Percentiles rank a stretch among this genome's conserved stretches.
These are phyloP conservation scores for Metschnikowia dekortorum DNA, from an alignment of 805 yeast genomes.

Conservation along the genomic window DNA sequence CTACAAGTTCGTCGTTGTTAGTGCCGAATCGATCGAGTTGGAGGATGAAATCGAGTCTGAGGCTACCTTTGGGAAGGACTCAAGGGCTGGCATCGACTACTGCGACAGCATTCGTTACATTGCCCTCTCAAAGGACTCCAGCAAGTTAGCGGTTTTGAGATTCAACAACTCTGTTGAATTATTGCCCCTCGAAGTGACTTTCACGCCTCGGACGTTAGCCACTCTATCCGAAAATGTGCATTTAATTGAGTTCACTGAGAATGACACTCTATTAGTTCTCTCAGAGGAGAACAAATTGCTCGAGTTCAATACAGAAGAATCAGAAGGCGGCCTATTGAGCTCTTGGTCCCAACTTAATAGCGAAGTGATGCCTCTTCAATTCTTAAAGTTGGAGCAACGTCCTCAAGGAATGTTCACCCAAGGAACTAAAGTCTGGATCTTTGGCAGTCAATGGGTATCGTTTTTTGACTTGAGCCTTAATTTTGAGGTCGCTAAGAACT, in stretches of 20 bases:
- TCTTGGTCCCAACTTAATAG: constrained; percentile 78
- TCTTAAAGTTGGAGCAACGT: constrained; percentile 53
- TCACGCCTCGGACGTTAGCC: constrained; percentile 43
- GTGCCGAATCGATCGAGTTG: constrained; percentile 24
- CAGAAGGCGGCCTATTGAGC: constrained; percentile 42
- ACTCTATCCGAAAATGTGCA: constrained; percentile 59
- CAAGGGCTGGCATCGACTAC: constrained; percentile 39
- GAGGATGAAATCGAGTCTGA: constrained; percentile 40
- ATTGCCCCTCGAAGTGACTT: constrained; percentile 25
- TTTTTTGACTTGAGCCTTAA: constrained; percentile 63
- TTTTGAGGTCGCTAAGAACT: constrained; percentile 41
- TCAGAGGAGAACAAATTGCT: constrained; percentile 71
- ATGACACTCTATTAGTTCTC: constrained; percentile 53
- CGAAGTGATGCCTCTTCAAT: constrained; percentile 67
- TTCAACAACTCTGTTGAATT: constrained; percentile 64
- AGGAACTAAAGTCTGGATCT: constrained; percentile 65
- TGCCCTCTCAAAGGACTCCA: constrained; percentile 42
- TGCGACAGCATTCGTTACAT: constrained; percentile 49
- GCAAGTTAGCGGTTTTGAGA: constrained; percentile 53
- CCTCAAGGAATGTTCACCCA: constrained; percentile 68
- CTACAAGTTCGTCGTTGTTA: constrained; percentile 32
- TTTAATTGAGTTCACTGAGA: constrained; percentile 51
- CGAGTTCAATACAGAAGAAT: constrained; percentile 45
- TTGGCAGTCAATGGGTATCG: constrained; percentile 79
- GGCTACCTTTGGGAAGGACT: constrained; percentile 8